Percentiles rank a stretch among this genome's conserved stretches.
Evolutionary conservation across 805 yeast genomes (phyloP).

Genomic region (Clavispora phyllophila): DNA sequence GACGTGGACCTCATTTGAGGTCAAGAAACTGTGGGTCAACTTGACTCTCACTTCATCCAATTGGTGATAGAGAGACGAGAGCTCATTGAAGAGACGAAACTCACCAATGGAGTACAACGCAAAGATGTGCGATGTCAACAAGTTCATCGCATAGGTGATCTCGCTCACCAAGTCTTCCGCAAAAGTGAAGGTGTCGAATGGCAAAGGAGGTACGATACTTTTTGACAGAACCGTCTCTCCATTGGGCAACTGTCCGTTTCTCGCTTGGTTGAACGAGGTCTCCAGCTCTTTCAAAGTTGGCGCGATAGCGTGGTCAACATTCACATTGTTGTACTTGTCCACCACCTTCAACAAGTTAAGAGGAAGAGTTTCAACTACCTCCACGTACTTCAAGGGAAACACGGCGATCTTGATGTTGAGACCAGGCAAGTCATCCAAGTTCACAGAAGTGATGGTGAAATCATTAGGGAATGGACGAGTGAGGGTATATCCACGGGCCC

Average conservation of each 20-base stretch:
- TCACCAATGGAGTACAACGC: slow-evolving; percentile 70
- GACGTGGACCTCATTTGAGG: slow-evolving; percentile 45
- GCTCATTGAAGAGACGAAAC: slow-evolving; percentile 54
- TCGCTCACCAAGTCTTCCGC: slow-evolving; percentile 46
- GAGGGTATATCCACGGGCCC: slow-evolving; percentile 78
- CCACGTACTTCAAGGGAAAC: slow-evolving; percentile 55
- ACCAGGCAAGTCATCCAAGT: slow-evolving; percentile 60
- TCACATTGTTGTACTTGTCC: slow-evolving; percentile 25
- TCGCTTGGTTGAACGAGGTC: slow-evolving; percentile 19
- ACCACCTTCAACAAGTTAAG: slow-evolving; percentile 26
- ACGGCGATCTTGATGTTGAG: slow-evolving; percentile 49
- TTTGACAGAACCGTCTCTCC: slow-evolving; percentile 9
- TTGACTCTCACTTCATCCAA: slow-evolving; percentile 56
- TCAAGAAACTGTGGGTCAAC: slow-evolving; percentile 46
- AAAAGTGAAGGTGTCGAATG: slow-evolving; percentile 42
- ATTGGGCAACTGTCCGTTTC: slow-evolving; percentile 13
- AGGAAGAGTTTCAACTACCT: slow-evolving; percentile 39
- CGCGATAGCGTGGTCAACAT: slow-evolving; percentile 15
- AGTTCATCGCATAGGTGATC: slow-evolving; percentile 50
- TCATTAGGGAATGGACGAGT: slow-evolving; percentile 68
- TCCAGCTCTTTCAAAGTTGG: slow-evolving; percentile 33
- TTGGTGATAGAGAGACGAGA: slow-evolving; percentile 48
- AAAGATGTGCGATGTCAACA: slow-evolving; percentile 59
- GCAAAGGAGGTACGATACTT: slow-evolving; percentile 45
- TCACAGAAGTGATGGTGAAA: slow-evolving; percentile 55